phyloP scores from a whole-genome alignment of 1,284 basidiomycete species.

The Prillingera fragicola region DNA sequence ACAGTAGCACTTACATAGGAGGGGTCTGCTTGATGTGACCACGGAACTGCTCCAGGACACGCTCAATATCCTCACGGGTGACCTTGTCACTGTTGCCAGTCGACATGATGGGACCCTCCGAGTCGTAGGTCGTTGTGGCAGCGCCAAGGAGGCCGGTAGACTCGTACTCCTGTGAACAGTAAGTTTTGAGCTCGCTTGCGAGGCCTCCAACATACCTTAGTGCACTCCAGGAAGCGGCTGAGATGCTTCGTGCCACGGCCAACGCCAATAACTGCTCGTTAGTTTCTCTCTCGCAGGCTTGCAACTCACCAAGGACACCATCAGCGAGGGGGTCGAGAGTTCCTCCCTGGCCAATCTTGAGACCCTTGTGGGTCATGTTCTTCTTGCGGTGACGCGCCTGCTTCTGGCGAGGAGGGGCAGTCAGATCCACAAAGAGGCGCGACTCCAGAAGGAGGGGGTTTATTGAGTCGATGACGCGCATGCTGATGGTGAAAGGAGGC shows the following conservation, averaged over 20 bases:
- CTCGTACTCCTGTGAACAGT: slow-evolving; percentile 68
- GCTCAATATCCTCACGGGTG: slow-evolving; percentile 68
- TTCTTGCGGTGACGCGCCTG: slow-evolving; percentile 28
- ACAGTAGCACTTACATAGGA: slow-evolving; percentile 64
- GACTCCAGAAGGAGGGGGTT: slow-evolving; percentile 75
- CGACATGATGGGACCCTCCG: slow-evolving; percentile 70
- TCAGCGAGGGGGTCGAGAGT: slow-evolving; percentile 91
- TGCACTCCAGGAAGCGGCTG: slow-evolving; percentile 76
- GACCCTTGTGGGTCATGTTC: slow-evolving; percentile 36
- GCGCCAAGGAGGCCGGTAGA: slow-evolving; percentile 88
- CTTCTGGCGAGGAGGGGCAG: slow-evolving; percentile 13
- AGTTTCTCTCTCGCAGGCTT: slow-evolving; percentile 46
- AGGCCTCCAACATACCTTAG: slow-evolving; percentile 61
- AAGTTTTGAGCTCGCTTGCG: too few species aligned
- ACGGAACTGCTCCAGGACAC: slow-evolving; percentile 66
- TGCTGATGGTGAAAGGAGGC: slow-evolving; percentile 57
- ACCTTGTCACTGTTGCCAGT: slow-evolving; percentile 77
- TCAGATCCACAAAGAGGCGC: slow-evolving; percentile 63
- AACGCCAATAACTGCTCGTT: slow-evolving; percentile 70
- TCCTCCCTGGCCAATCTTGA: slow-evolving; percentile 50
- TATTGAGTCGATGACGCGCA: slow-evolving; percentile 81
- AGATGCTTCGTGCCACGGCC: slow-evolving; percentile 87
- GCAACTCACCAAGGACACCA: slow-evolving; percentile 64
- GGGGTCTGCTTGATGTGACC: slow-evolving; percentile 86
- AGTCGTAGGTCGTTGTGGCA: slow-evolving; percentile 92